Evolutionary conservation across 164 flowering plant genomes (phyloP).

Genomic region (grape (Vitis vinifera)): DNA sequence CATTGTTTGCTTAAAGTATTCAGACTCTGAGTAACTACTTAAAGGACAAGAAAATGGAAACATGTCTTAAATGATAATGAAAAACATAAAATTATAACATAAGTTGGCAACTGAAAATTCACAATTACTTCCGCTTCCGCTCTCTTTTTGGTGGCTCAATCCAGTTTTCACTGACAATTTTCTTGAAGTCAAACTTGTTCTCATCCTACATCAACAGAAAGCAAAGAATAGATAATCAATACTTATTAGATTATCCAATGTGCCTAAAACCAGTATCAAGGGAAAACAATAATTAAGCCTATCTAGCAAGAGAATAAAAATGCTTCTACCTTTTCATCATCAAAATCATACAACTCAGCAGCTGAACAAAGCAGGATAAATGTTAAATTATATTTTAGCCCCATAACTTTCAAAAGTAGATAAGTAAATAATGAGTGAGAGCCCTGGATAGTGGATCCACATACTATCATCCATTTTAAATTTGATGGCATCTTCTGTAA

Average conservation of each 20-base stretch:
- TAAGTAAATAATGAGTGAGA: neutral
- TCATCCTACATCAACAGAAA: slow-evolving; percentile 62
- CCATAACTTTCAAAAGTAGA: neutral
- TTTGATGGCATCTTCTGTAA: slow-evolving; percentile 98
- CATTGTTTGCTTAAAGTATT: slow-evolving; percentile 98
- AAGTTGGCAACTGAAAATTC: neutral
- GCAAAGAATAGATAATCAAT: neutral
- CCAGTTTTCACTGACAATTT: slow-evolving; percentile 95
- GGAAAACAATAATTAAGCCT: neutral
- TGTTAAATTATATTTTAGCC: neutral
- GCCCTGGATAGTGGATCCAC: slow-evolving; percentile 19
- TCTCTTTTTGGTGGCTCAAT: slow-evolving; percentile 94
- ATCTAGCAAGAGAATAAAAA: neutral
- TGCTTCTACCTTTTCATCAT: slow-evolving; percentile 77
- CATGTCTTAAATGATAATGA: neutral
- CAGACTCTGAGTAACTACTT: slow-evolving; percentile 83
- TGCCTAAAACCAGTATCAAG: neutral
- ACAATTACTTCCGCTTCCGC: slow-evolving; percentile 88
- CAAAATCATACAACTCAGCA: slow-evolving; percentile 95
- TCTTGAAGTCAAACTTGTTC: slow-evolving; percentile 90
- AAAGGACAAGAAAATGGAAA: neutral
- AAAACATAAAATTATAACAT: neutral
- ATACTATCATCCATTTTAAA: slow-evolving; percentile 99
- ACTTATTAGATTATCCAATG: neutral
- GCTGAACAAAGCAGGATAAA: slow-evolving; percentile 40